Conservation (phyloP, 257 asterid genomes). For the Capsicum chinense region DNA sequence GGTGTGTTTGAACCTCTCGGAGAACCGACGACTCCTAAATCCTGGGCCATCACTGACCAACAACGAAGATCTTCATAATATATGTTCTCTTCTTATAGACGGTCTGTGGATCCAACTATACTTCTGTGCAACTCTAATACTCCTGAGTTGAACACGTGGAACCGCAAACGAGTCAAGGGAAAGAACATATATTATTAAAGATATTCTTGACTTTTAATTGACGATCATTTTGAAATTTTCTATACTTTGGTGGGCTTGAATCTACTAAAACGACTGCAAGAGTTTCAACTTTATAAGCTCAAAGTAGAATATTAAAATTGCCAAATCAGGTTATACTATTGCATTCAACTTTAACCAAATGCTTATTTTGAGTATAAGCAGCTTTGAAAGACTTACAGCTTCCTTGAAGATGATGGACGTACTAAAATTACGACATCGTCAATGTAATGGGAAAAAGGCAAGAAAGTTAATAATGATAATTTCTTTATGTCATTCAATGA, state of each 20-base stretch:
- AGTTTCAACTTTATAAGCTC: slow-evolving; percentile 59
- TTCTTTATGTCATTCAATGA: background rate
- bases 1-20: no score
- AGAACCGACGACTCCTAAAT: no score
- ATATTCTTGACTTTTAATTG: slow-evolving; percentile 89
- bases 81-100: no score
- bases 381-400: slow-evolving; percentile 62
- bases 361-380: slow-evolving; percentile 74
- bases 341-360: slow-evolving; percentile 69
- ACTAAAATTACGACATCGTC: background rate
- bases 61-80: no score
- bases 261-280: slow-evolving; percentile 74
- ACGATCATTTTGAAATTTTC: slow-evolving; percentile 91
- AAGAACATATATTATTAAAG: slow-evolving; percentile 61
- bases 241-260: slow-evolving; percentile 65
- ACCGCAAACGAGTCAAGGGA: no score
- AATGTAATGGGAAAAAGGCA: background rate
- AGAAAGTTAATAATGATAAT: background rate
- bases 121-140: no score
- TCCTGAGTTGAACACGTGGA: no score
- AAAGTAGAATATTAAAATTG: slow-evolving; percentile 86
- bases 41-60: no score
- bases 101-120: no score
- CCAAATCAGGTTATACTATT: slow-evolving; percentile 82
- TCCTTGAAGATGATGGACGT: no score